Evolutionary conservation across 2,329 filamentous ascomycete genomes (phyloP).

Genomic region (Fusarium sp.): DNA sequence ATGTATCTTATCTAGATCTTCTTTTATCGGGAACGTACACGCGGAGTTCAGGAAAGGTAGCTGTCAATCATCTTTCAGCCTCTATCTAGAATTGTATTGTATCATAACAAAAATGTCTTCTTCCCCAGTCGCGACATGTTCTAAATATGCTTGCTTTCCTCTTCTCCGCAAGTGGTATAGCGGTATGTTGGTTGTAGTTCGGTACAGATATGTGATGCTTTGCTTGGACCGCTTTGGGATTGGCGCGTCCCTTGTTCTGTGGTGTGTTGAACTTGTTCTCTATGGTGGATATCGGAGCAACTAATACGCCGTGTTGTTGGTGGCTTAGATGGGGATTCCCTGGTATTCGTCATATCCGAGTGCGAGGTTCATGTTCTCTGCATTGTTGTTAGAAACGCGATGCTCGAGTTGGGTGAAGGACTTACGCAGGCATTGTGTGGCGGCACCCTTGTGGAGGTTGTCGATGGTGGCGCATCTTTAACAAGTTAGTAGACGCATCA

Average conservation of each 20-base stretch:
- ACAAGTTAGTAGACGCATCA: slow-evolving; percentile 18
- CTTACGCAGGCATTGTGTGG: slow-evolving; percentile 22
- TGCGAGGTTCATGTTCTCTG: slow-evolving; percentile 92
- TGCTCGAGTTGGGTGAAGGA: background rate
- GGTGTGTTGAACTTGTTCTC: background rate
- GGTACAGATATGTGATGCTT: background rate
- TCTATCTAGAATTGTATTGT: background rate
- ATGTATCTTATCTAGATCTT: background rate
- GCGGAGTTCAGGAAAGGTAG: background rate
- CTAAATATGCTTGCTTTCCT: background rate
- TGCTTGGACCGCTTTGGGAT: background rate
- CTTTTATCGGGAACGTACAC: background rate
- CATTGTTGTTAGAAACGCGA: background rate
- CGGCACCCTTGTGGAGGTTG: slow-evolving; percentile 16
- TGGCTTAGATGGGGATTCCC: slow-evolving; percentile 71
- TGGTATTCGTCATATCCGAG: slow-evolving; percentile 90
- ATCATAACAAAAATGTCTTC: background rate
- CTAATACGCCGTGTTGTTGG: background rate
- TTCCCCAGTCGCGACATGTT: background rate
- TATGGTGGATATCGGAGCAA: background rate
- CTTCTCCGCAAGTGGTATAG: background rate
- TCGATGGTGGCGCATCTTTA: slow-evolving; percentile 1
- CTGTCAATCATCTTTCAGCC: background rate
- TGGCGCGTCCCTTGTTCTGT: background rate
- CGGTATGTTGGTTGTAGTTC: background rate